Base-by-base conservation (phyloP, 176 grass and related monocot species). In the Aegilops longissima region DNA sequence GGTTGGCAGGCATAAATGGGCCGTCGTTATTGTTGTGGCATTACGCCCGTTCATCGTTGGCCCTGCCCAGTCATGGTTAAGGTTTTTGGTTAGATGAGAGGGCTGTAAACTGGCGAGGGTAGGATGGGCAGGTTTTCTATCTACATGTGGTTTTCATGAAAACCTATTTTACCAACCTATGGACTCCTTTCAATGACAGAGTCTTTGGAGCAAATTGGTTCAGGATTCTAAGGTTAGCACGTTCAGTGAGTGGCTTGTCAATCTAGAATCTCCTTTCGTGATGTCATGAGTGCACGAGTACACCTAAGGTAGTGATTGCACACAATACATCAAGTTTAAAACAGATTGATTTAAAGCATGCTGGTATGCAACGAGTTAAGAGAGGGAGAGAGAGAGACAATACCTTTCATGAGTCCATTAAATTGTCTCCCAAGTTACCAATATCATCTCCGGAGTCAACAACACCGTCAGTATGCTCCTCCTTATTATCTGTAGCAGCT, bases 401-500 rank as follows among this genome's bases (percentile, higher is more conserved):
- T 42, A 83, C 42, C 66, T 66, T 33, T 11, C 23, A n/a, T 40
- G 17, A 79, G 49, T 74, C 44, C 29, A 51, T 33, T n/a, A 40
- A 30, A n/a, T n/a, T 34, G 9, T 49, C 25, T 66, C 31, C 42
- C 3, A 13, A 24, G 18, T n/a, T 76, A 34, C 8, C 67, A 83
- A 29, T 29, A 42, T 38, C 47, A 72, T 63, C 70, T 72, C 24
- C 24, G 2, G 17, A 45, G 30, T 59, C 68, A 40, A 34, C 44
- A 82, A 74, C 24, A n/a, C 73, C 25, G 20, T 73, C 38, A 73
- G 44, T 42, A 66, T 66, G 74, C 77, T 81, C 65, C 13, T 62
- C 65, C 78, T 73, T 79, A 64, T 73, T 73, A 8, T 78, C 79
- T 66, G n/a, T 33, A 78, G 9, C 66, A 80, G 82, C 68, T 79